Evolutionary conservation across 208 protist species (phyloP).

Genomic region (Polymyxa betae): DNA sequence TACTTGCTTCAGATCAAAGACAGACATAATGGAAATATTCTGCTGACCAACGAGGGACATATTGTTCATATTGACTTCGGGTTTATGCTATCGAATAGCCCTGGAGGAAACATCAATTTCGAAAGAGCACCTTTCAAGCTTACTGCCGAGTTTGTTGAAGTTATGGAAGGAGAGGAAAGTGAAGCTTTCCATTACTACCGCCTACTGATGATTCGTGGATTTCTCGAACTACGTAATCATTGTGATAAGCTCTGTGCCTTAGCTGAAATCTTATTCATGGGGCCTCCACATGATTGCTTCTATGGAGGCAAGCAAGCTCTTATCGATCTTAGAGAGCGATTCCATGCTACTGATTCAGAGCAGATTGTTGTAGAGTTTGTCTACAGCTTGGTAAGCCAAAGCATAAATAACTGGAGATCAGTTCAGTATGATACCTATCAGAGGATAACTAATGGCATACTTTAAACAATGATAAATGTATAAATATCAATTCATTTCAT

Average conservation of each 20-base stretch:
- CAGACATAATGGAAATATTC: conserved; percentile 86
- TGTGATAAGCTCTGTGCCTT: conserved; percentile 34
- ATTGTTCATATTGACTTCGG: conserved; percentile 97
- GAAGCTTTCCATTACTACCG: conserved; percentile 62
- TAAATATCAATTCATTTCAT: no score
- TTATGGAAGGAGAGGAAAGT: conserved; percentile 58
- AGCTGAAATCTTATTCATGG: conserved; percentile 51
- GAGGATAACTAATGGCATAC: conserved; percentile 64
- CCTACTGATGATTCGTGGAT: conserved; percentile 62
- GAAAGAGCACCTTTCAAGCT: conserved; percentile 75
- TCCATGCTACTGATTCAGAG: conserved; percentile 24
- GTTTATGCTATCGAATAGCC: conserved; percentile 92
- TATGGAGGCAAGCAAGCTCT: conserved; percentile 41
- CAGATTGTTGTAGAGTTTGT: conserved; percentile 55
- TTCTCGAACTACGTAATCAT: conserved; percentile 60
- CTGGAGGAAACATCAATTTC: conserved; percentile 82
- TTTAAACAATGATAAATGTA: conserved; percentile 9
- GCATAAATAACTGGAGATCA: conserved; percentile 65
- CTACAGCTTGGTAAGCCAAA: conserved; percentile 34
- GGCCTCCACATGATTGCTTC: conserved; percentile 46
- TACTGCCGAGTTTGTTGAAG: conserved; percentile 61
- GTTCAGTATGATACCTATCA: conserved; percentile 65
- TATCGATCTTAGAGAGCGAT: conserved; percentile 16
- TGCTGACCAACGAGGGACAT: conserved; percentile 79
- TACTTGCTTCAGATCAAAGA: conserved; percentile 80